phyloP scores from a whole-genome alignment of 495 filamentous ascomycete genomes.

The Podospora appendiculata region DNA sequence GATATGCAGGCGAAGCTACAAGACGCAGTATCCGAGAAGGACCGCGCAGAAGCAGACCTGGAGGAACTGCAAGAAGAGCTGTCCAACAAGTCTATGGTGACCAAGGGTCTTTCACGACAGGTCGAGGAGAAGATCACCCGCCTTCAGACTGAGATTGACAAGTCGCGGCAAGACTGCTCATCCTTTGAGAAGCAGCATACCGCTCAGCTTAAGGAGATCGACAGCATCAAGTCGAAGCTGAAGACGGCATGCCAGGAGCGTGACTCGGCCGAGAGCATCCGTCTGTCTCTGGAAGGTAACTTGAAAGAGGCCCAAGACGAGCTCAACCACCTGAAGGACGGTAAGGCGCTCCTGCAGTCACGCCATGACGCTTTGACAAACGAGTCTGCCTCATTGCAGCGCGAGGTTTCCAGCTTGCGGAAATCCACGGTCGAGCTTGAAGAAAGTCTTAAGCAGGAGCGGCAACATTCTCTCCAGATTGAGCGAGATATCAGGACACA shows the following conservation, averaged over 20 bases:
- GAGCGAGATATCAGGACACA: constrained; percentile 49
- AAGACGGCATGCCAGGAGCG: constrained; percentile 35
- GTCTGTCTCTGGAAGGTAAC: constrained; percentile 33
- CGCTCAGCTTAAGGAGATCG: constrained; percentile 37
- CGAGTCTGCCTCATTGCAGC: constrained; percentile 60
- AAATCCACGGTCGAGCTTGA: constrained; percentile 52
- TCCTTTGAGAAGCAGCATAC: constrained; percentile 35
- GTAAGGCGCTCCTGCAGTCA: constrained; percentile 62
- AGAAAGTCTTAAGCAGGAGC: constrained; percentile 50
- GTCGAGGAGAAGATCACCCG: constrained; percentile 61
- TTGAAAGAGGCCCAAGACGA: constrained; percentile 51
- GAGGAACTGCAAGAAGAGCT: constrained; percentile 69
- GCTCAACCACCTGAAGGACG: constrained; percentile 48
- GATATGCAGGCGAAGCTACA: constrained; percentile 54
- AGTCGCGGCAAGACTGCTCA: constrained; percentile 51
- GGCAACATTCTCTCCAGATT: constrained; percentile 48
- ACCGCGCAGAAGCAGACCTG: constrained; percentile 47
- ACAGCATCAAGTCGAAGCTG: constrained; percentile 30
- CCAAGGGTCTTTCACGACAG: constrained; percentile 68
- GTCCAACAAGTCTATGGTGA: constrained; percentile 68
- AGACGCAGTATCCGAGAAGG: constrained; percentile 55
- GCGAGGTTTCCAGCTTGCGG: constrained; percentile 51
- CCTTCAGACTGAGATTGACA: constrained; percentile 56
- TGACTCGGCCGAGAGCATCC: constrained; percentile 29
- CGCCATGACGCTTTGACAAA: constrained; percentile 61